Percentiles rank a stretch among this genome's conserved stretches.
Conservation (phyloP, 805 yeast genomes). For the Millerozyma acaciae region DNA sequence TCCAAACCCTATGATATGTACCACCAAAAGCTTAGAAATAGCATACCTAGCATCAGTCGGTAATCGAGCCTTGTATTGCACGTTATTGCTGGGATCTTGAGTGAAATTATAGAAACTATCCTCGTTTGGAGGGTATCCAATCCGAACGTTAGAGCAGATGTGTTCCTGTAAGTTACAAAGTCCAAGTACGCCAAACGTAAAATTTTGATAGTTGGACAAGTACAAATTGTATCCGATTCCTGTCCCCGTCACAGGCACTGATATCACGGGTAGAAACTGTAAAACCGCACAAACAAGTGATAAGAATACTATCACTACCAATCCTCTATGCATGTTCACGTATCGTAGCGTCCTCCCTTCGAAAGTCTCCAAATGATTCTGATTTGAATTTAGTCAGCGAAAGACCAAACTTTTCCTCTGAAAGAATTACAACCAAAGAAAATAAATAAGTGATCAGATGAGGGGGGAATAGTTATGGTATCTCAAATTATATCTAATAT, state of each 20-base stretch:
- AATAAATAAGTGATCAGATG: no score
- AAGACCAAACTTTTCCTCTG: no score
- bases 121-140: conserved; percentile 33
- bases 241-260: conserved; percentile 39
- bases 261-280: conserved; percentile 38
- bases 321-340: conserved; percentile 34
- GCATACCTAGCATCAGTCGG: conserved; percentile 39
- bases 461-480: no score
- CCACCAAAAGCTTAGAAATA: conserved; percentile 38
- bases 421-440: no score
- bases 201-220: conserved; percentile 28
- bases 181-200: conserved; percentile 44
- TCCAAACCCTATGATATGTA: conserved; percentile 38
- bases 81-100: conserved; percentile 3
- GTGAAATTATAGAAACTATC: conserved; percentile 11
- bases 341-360: no score
- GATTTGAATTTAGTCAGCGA: no score
- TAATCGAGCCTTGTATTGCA: conserved; percentile 20
- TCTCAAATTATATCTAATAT: no score
- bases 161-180: conserved; percentile 27
- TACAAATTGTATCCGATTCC: conserved; percentile 19
- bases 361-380: no score
- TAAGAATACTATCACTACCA: conserved; percentile 24
- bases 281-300: conserved; percentile 28
- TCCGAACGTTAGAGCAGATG: conserved; percentile 29